Evolutionary conservation across 208 protist species (phyloP), one percentile per base, ranked within the genome.

Genomic region (Leishmania martiniquensis): DNA sequence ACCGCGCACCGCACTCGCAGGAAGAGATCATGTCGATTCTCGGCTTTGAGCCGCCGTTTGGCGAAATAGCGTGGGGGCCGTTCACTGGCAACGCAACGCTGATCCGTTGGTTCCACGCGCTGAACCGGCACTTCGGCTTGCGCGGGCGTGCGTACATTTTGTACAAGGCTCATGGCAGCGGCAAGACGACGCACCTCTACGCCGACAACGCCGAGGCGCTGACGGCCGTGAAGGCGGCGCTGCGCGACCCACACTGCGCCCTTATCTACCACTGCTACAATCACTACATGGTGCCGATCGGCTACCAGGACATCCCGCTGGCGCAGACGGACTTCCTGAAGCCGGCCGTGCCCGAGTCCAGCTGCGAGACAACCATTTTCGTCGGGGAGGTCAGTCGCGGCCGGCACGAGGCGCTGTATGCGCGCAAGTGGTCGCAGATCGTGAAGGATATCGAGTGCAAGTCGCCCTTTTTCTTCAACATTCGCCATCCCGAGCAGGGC

Each of bases 231-330:
- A 96, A 97, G 71, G 76, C 76, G 4, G 89, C 85, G 5, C 85
- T 98, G 49, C 83, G 80, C 29, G 81, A 95, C 60, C 93, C 89
- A 2, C 81, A 93, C 72, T 91, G 87, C 44, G 94, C 93, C 5
- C 67, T 98, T 22, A 93, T 98, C 49, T 98, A 98, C 80, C 96
- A 98, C 74, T 98, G 93, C 84, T 79, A 97, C 81, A 98, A 98
- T 76, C 96, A 98, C 77, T 98, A 98, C 85, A 98, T 98, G 93
- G 90, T 96, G 13, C 93, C 93, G 0, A 78, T 98, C 34, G 95
- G 96, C 49, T 98, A 89, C 77, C 92, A 98, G 74, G 93, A 95
- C 17, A 97, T 96, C 52, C 94, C 94, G 25, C 67, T 72, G 1
- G 87, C 86, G 25, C 92, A 94, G 77, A 80, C 85, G 1, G 88